These are phyloP conservation scores for Jackrogersella minutella DNA, from an alignment of 495 filamentous ascomycete species.

Conservation along the genomic window DNA sequence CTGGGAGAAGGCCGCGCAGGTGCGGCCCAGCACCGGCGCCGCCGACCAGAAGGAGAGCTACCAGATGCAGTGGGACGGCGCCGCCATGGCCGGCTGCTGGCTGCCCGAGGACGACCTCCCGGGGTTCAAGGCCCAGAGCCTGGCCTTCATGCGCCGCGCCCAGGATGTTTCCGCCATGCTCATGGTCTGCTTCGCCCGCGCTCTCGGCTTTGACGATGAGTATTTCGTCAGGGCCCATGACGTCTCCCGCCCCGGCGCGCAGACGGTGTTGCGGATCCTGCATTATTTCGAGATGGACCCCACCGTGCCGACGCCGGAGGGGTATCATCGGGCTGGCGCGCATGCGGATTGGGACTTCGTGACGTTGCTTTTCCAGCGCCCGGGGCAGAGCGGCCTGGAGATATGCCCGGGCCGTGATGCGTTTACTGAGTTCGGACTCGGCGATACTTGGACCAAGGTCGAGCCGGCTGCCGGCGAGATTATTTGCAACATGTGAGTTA, in stretches of 20 bases:
- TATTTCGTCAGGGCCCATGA: conserved; percentile 67
- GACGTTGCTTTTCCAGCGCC: conserved; percentile 71
- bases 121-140: conserved; percentile 54
- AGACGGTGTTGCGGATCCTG: conserved; percentile 65
- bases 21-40: conserved; percentile 67
- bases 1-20: conserved; percentile 70
- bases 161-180: conserved; percentile 64
- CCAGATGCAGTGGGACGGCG: conserved; percentile 67
- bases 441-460: conserved; percentile 69
- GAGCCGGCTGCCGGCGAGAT: conserved; percentile 65
- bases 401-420: conserved; percentile 72
- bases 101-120: conserved; percentile 57
- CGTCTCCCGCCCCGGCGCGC: conserved; percentile 54
- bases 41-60: conserved; percentile 70
- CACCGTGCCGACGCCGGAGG: conserved; percentile 47
- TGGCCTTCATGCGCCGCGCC: conserved; percentile 62
- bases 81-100: conserved; percentile 61
- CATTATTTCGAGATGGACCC: conserved; percentile 60
- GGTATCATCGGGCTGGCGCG: conserved; percentile 68
- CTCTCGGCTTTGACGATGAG: conserved; percentile 62
- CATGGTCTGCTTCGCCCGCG: conserved; percentile 67
- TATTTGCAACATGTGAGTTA: conserved; percentile 66
- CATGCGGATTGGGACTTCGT: conserved; percentile 72
- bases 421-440: conserved; percentile 65
- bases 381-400: conserved; percentile 69